Evolutionary conservation across 495 filamentous ascomycete genomes (phyloP), one percentile per base, ranked within the genome.

Genomic region (Hapsidospora chrysogenum): DNA sequence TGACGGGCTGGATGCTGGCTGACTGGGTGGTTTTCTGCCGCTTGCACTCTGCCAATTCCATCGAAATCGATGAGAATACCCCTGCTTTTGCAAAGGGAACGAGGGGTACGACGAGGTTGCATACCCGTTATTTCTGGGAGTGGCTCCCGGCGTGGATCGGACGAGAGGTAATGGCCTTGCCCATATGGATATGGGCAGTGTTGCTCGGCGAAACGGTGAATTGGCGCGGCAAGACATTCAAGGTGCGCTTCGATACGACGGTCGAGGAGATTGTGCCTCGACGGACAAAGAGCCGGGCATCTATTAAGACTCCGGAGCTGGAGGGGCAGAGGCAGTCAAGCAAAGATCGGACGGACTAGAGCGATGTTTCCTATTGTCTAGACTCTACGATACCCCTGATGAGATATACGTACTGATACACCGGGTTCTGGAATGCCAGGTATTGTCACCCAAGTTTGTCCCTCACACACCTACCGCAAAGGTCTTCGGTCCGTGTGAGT

Each of bases 101-200:
- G 2, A 27, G 35, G 5, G 47, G 52, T 11, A 22, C 16, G 14
- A 52, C 50, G 9, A 54, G 57, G 8, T 43, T 48, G 3, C 59
- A 61, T 17, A 61, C 64, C 32, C 60, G 75, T 5, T 54, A 63
- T 1, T 78, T 89, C 41, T 38, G 53, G 3, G 64, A 78, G 43
- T 96, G 85, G 85, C 46, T 86, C 1, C 42, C 66, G 1, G 80
- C 84, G 2, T 99, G 92, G 92, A 43, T 92, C 0, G 86, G 81
- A 0, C 64, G 89, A 15, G 89, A 99, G 50, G 25, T 68, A 1
- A 57, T 93, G 6, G 86, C 92, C 0, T 60, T 87, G 18, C 84
- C 83, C 4, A 80, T 99, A 33, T 96, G 89, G 89, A 59, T 55
- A 3, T 78, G 76, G 72, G 85, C 87, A 10, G 74, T 94, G 15